Base-by-base conservation (phyloP, 202 grass and related monocot genomes). In the Eragrostis tef region DNA sequence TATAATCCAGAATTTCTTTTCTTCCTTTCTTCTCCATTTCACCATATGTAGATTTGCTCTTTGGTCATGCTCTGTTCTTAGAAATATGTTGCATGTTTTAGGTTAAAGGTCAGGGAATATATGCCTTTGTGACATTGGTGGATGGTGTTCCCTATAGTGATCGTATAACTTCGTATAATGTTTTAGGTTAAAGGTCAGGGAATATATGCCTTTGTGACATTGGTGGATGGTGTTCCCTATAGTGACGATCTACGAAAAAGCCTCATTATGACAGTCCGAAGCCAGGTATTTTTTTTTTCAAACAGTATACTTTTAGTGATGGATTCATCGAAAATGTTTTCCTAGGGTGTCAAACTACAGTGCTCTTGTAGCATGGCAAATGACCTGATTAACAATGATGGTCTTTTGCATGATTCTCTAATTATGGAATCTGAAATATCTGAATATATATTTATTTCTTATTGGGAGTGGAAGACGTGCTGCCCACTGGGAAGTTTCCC, bases 91-190 rank as follows among this genome's bases (percentile, higher is more conserved):
- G 42, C 66, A 51, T 85, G 64, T 71, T 93, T 41, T 79, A 99
- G 96, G 83, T 99, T 80, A 99, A 99, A 88, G 96, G 96, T 27
- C 96, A 95, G 61, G 96, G 92, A 54, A 99, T 99, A 80, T 99
- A 95, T 77, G 96, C 96, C 27, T 99, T 99, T 70, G 93, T 99
- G 39, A 91, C 92, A 24, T 87, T 99, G 85, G 93, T 90, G 16
- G 93, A 95, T 29, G 93, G 92, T 81, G 85, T 99, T 91, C 61
- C 87, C 58, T 95, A 93, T 52, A 93, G 90, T 60, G 90, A 93
- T n/a, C n/a, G n/a, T n/a, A n/a, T n/a, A n/a, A n/a, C n/a, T n/a
- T n/a, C n/a, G n/a, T n/a, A n/a, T n/a, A n/a, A 51, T 85, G 64
- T 71, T 93, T 41, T 79, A 99, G 96, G 83, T 99, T 80, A 99